Evolutionary conservation across 2,329 filamentous ascomycete genomes (phyloP).

Genomic region (Pseudovirgaria hyperparasitica): DNA sequence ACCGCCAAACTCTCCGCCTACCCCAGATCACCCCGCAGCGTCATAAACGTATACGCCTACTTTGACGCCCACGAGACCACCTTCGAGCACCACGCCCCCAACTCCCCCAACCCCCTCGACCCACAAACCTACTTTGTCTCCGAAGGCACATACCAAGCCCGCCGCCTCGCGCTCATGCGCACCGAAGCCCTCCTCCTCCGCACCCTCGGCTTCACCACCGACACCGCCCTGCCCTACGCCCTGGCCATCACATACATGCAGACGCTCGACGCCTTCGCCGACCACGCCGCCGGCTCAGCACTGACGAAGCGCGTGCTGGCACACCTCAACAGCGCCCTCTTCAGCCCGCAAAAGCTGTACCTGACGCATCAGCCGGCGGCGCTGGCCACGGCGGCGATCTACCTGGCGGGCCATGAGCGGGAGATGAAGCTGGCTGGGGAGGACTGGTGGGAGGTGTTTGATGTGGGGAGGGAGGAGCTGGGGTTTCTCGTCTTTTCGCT

Average conservation of each 20-base stretch:
- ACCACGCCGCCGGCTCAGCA: conserved; percentile 27
- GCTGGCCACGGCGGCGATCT: conserved; percentile 79
- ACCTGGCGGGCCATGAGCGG: conserved; percentile 69
- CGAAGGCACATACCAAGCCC: conserved; percentile 57
- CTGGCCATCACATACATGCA: conserved; percentile 88
- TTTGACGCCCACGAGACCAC: conserved; percentile 52
- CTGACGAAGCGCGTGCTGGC: conserved; percentile 56
- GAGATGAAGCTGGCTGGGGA: conserved; percentile 67
- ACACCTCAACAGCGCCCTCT: conserved; percentile 73
- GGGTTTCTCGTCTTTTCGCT: conserved; percentile 84
- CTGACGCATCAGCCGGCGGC: conserved; percentile 82
- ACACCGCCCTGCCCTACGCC: conserved; percentile 74
- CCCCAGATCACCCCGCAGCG: conserved; percentile 63
- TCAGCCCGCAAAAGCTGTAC: conserved; percentile 82
- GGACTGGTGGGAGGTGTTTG: conserved; percentile 97
- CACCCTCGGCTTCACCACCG: conserved; percentile 67
- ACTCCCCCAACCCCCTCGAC: conserved; percentile 10
- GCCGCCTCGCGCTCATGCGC: conserved; percentile 52
- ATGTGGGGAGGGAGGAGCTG: conserved; percentile 85
- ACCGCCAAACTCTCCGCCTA: conserved; percentile 69
- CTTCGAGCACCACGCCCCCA: conserved; percentile 34
- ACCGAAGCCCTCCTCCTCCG: conserved; percentile 68
- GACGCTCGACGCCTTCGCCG: conserved; percentile 56
- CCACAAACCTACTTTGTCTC: conserved; percentile 44
- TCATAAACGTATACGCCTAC: conserved; percentile 77